phyloP scores from a whole-genome alignment of 805 yeast genomes.

The Yarrowia sp. region DNA sequence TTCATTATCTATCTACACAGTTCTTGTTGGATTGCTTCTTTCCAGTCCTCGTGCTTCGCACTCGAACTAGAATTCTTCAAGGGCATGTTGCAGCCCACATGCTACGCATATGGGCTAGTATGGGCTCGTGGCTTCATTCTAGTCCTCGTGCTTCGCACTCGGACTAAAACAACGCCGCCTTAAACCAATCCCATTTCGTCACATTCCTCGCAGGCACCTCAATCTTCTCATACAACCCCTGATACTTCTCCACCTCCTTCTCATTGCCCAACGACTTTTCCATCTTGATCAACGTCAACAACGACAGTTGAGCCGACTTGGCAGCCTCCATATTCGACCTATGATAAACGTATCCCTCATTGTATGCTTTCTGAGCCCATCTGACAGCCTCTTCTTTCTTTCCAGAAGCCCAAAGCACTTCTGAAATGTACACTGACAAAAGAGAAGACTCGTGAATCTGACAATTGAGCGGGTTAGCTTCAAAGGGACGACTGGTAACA shows the following conservation, averaged over 20 bases:
- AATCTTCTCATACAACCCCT: background rate
- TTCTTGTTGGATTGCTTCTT: no score
- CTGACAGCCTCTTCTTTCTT: slow-evolving; percentile 32
- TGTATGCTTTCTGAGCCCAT: slow-evolving; percentile 35
- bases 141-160: background rate
- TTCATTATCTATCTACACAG: no score
- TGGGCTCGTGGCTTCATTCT: no score
- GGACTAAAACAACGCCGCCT: background rate
- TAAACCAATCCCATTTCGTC: slow-evolving; percentile 18
- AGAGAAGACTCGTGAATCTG: slow-evolving; percentile 3
- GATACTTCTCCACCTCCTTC: slow-evolving; percentile 18
- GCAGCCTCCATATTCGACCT: slow-evolving; percentile 35
- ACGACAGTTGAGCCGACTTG: slow-evolving; percentile 34
- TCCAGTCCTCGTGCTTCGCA: no score
- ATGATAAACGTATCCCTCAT: slow-evolving; percentile 30
- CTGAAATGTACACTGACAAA: slow-evolving; percentile 31
- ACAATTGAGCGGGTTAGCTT: background rate
- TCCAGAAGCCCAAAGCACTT: slow-evolving; percentile 34
- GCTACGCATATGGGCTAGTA: no score
- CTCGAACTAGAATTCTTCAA: background rate
- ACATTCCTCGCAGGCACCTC: slow-evolving; percentile 5
- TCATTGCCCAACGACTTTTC: slow-evolving; percentile 28
- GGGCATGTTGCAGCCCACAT: no score
- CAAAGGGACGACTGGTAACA: background rate
- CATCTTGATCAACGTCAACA: slow-evolving; percentile 32